Base-by-base conservation (phyloP, 202 grass and related monocot species). In the Setaria viridis region DNA sequence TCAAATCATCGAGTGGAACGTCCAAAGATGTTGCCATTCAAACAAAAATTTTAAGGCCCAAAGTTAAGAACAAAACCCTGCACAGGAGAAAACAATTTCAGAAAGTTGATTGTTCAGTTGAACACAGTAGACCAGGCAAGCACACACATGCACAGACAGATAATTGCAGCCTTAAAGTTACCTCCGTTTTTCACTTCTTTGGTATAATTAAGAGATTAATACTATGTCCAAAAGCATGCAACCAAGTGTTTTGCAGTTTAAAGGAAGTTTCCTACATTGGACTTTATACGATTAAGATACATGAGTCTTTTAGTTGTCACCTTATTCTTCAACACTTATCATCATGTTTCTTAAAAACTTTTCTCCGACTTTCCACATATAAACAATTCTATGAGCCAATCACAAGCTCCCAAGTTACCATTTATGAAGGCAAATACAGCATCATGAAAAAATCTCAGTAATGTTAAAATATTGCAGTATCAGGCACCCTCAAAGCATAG, bases 1-100 rank as follows among this genome's bases (percentile, higher is more conserved):
- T 94, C 79, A 95, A 88, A 94, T 95, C 91, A 86, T 93, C 91
- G 30, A 95, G 83, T 45, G 93, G 86, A 87, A 99, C 93, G 65
- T 92, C 80, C 80, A 95, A 88, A 84, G 90, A 81, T 35, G 93
- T 81, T 35, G 82, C 87, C 78, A 91, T 94, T 54, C 6, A 75
- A 94, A 59, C 12, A 67, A 82, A 82, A 79, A 59, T 11, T 72
- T 76, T 63, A 70, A 70, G 13, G 42, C 49, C 17, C 39, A 59
- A 83, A 75, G 42, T 66, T 51, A 75, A 66, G 72, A 81, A 77
- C 13, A 47, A 83, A 59, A 47, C 21, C 54, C 90, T 92, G 86
- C 62, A 86, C 21, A 85, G 4, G 16, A 77, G 55, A 10, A 85
- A 81, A 47, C 4, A 66, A 57, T 10, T 42, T 84, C 20, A 81